Percentiles rank a stretch among this genome's conserved stretches.
These are phyloP conservation scores for Arctium minus DNA, from an alignment of 129 eudicot genomes.

Conservation along the genomic window DNA sequence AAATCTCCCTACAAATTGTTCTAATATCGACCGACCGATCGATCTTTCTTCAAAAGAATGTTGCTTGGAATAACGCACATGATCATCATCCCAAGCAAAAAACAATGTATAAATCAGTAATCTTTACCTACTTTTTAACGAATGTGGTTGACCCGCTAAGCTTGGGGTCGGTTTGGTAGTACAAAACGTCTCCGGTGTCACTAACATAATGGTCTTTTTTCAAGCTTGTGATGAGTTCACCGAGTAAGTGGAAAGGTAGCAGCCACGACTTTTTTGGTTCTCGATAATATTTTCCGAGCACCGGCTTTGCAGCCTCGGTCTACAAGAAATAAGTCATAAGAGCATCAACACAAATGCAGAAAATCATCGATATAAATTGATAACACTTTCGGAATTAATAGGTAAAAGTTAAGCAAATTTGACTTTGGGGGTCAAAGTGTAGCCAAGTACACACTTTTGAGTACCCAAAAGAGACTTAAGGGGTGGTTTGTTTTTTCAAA, in stretches of 20 bases:
- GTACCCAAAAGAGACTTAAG: background rate
- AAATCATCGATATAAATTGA: background rate
- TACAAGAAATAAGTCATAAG: constrained; percentile 2
- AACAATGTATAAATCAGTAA: background rate
- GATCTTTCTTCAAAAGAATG: constrained; percentile 10
- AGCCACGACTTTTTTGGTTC: constrained; percentile 57
- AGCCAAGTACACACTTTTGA: background rate
- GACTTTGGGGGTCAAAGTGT: background rate
- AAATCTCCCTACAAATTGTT: background rate
- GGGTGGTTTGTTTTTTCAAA: too few relatives aligned
- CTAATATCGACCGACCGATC: background rate
- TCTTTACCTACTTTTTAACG: background rate
- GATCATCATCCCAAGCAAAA: background rate
- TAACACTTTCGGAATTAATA: background rate
- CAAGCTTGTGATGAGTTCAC: constrained; percentile 39
- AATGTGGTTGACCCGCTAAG: constrained; percentile 18
- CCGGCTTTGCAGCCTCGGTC: constrained; percentile 67
- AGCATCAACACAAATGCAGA: background rate
- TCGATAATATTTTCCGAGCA: constrained; percentile 58
- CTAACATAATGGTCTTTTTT: constrained; percentile 57
- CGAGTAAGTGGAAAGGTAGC: constrained; percentile 49
- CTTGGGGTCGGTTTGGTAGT: constrained; percentile 52
- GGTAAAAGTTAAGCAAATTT: background rate
- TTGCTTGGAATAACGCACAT: background rate
- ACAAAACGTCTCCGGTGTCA: constrained; percentile 54